phyloP scores from a whole-genome alignment of 768 basidiomycete species.

The Collybiopsis confluens region DNA sequence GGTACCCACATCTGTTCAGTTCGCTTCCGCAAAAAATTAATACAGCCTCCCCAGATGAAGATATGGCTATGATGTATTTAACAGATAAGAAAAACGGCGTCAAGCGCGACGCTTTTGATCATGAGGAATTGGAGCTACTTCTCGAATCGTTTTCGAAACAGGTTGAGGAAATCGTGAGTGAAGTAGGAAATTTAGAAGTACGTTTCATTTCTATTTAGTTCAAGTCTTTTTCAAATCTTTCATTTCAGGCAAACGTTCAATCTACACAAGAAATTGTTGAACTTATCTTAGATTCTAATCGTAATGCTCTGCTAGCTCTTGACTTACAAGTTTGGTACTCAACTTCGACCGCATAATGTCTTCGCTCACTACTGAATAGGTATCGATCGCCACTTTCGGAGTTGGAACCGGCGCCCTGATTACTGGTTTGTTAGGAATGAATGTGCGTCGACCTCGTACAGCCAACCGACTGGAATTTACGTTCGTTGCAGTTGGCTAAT shows the following conservation, averaged over 20 bases:
- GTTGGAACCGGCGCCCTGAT: constrained; percentile 86
- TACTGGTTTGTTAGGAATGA: constrained; percentile 95
- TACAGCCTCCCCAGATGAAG: constrained; percentile 65
- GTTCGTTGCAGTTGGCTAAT: constrained; percentile 53
- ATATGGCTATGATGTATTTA: constrained; percentile 92
- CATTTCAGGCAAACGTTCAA: constrained; percentile 77
- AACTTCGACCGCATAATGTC: background rate
- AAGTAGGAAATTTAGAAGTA: constrained; percentile 84
- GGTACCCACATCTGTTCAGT: constrained; percentile 36
- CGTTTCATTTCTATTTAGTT: background rate
- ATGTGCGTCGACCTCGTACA: constrained; percentile 49
- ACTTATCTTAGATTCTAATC: constrained; percentile 92
- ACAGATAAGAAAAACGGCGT: constrained; percentile 71
- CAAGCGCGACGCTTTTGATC: constrained; percentile 67
- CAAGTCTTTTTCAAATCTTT: constrained; percentile 3
- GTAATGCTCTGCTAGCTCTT: constrained; percentile 86
- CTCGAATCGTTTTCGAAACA: constrained; percentile 96
- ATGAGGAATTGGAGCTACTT: constrained; percentile 89
- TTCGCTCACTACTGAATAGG: constrained; percentile 32
- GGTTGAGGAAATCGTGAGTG: constrained; percentile 94
- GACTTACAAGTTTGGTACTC: constrained; percentile 73
- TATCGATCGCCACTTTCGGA: constrained; percentile 94
- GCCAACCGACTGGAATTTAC: background rate
- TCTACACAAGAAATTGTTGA: constrained; percentile 98
- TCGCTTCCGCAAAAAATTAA: background rate